A percentile compares a stretch with the other conserved stretches of the same genome.
These are phyloP conservation scores for Populus alba DNA, from an alignment of 345 rosid genomes.

Conservation along the genomic window DNA sequence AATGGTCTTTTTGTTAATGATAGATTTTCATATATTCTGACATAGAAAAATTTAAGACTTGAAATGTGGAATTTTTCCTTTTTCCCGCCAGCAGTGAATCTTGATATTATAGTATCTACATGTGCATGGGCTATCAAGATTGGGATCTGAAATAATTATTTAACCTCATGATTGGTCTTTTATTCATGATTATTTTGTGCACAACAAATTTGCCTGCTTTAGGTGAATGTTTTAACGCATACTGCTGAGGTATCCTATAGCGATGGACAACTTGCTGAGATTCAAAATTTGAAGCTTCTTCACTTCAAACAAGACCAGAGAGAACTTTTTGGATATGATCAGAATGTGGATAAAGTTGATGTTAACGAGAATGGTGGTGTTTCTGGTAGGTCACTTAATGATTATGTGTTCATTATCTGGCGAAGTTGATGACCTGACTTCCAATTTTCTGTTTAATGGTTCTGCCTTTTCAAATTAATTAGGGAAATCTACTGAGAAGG, in stretches of 20 bases:
- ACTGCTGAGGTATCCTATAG: slow-evolving; percentile 38
- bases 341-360: slow-evolving; percentile 13
- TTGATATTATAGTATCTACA: not conserved
- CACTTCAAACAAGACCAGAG: slow-evolving; percentile 53
- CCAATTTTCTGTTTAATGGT: not conserved
- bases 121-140: not conserved
- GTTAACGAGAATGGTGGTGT: not conserved
- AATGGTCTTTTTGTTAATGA: not conserved
- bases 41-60: too few relatives aligned
- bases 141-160: not conserved
- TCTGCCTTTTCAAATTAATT: not conserved
- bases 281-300: slow-evolving; percentile 36
- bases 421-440: not conserved
- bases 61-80: too few relatives aligned
- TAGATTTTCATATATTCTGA: too few relatives aligned
- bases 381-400: not conserved
- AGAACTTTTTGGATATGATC: slow-evolving; percentile 40
- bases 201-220: slow-evolving; percentile 4
- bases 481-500: slow-evolving; percentile 9
- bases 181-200: not conserved
- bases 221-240: slow-evolving; percentile 76
- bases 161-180: not conserved
- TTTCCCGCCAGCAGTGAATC: not conserved
- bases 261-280: not conserved
- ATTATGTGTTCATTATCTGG: not conserved